Evolutionary conservation across 2,329 filamentous ascomycete genomes (phyloP).

Genomic region (Colletotrichum sp.): DNA sequence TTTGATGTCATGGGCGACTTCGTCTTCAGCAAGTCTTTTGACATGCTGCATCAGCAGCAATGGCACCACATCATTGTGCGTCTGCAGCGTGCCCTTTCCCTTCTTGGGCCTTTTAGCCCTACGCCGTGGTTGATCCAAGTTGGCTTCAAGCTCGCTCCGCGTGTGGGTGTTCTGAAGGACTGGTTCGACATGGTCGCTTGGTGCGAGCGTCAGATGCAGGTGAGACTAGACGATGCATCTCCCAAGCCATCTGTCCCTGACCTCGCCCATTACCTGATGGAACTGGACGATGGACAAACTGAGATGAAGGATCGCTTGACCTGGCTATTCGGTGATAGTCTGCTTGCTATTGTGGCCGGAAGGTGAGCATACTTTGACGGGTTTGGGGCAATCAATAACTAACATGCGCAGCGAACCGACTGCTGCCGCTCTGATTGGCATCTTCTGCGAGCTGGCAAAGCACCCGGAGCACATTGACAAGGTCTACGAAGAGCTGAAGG

Average conservation of each 20-base stretch:
- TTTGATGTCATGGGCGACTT: constrained; percentile 42
- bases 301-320: constrained; percentile 5
- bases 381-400: background rate
- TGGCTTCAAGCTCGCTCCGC: constrained; percentile 23
- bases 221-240: constrained; percentile 6
- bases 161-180: constrained; percentile 23
- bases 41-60: constrained; percentile 31
- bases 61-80: constrained; percentile 32
- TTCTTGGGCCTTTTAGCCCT: constrained; percentile 33
- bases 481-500: constrained; percentile 12
- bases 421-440: constrained; percentile 18
- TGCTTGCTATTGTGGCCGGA: constrained; percentile 26
- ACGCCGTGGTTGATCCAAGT: constrained; percentile 30
- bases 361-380: constrained; percentile 5
- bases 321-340: constrained; percentile 21
- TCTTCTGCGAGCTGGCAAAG: constrained; percentile 24
- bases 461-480: constrained; percentile 19
- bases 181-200: constrained; percentile 27
- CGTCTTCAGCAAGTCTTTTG: constrained; percentile 38
- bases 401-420: constrained; percentile 20
- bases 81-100: constrained; percentile 27
- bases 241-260: constrained; percentile 12
- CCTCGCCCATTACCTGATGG: constrained; percentile 16
- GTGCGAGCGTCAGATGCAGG: constrained; percentile 22
- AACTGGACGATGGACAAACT: constrained; percentile 7